Base-by-base conservation (phyloP, 2,329 filamentous ascomycete genomes). In the Corniculantispora saksenae region DNA sequence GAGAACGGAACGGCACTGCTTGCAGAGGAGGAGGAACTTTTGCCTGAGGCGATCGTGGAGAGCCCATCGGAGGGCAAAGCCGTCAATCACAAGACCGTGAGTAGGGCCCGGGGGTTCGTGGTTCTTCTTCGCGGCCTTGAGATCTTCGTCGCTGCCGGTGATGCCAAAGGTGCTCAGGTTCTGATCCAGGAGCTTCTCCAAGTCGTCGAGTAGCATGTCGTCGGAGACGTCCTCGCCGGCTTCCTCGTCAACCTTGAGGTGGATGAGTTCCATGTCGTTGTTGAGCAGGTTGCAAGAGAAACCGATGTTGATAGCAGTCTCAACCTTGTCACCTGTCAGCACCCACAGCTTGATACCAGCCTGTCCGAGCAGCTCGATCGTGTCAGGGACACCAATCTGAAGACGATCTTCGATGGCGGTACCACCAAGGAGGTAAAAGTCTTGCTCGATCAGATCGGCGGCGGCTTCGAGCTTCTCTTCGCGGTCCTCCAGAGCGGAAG, bases 271-370 rank as follows among this genome's bases (percentile, higher is more conserved):
- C 95, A 99, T 97, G 70, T 97, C 92, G 77, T 97, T 99, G 79
- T 94, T 93, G 63, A 99, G 86, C 38, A 99, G 84, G 72, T 99
- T 99, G 82, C 96, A 99, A 13, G 96, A 99, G 79, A 98, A 99
- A 2, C 95, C 95, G 74, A 99, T 99, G 80, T 99, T 99, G 87
- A 99, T 99, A 65, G 96, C 95, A 27, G 95, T 99, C 80, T 99
- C 95, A 38, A 98, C 94, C 79, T 98, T 99, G 83, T 99, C 95
- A 68, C 96, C 95, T 19, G 95, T 99, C 69, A 99, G 82, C 62
- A 99, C 95, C 95, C 95, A 99, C 9, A 99, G 86, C 79, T 99
- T 99, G 79, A 99, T 97, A 76, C 96, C 96, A 62, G 95, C 95
- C 73, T 93, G 88, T 35, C 91, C 94, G 61, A 99, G 88, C 53